A percentile compares a stretch with the other conserved stretches of the same genome.
These are phyloP conservation scores for Malus hybrid DNA, from an alignment of 331 rosid species.

Conservation along the genomic window DNA sequence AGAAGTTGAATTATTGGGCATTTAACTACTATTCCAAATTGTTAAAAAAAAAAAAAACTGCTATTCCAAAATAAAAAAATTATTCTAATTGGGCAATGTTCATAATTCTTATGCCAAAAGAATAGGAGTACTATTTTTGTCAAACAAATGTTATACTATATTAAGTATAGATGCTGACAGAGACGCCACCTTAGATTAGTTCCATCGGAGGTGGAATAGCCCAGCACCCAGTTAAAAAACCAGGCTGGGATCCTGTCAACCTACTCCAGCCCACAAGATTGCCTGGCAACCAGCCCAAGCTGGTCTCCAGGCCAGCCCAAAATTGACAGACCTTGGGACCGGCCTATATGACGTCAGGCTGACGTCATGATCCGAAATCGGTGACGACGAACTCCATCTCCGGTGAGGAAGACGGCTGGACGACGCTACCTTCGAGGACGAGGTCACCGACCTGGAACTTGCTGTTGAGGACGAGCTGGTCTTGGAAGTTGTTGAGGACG, in stretches of 20 bases:
- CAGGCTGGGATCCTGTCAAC: too few species aligned
- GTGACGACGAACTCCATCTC: slow-evolving; percentile 83
- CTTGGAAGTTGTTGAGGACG: slow-evolving; percentile 66
- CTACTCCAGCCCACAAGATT: rapidly evolving
- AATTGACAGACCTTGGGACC: too few species aligned
- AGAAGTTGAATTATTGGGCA: not conserved
- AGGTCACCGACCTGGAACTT: slow-evolving; percentile 79
- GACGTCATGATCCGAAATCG: slow-evolving; percentile 26
- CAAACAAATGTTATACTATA: not conserved
- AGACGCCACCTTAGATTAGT: too few species aligned
- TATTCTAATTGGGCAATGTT: not conserved
- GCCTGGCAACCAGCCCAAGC: too few species aligned
- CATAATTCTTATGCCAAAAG: not conserved
- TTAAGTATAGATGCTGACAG: not conserved
- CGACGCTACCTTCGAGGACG: slow-evolving; percentile 84
- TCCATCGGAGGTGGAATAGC: too few species aligned
- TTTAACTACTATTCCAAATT: not conserved
- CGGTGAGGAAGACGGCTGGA: slow-evolving; percentile 57
- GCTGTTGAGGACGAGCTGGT: slow-evolving; percentile 63
- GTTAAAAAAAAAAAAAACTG: too few species aligned
- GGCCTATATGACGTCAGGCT: too few species aligned
- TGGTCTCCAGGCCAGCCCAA: too few species aligned
- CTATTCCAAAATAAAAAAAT: not conserved
- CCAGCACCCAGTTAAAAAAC: too few species aligned
- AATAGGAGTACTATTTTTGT: not conserved